phyloP scores from a whole-genome alignment of 2,329 filamentous ascomycete genomes.

The Rutstroemia sp. region DNA sequence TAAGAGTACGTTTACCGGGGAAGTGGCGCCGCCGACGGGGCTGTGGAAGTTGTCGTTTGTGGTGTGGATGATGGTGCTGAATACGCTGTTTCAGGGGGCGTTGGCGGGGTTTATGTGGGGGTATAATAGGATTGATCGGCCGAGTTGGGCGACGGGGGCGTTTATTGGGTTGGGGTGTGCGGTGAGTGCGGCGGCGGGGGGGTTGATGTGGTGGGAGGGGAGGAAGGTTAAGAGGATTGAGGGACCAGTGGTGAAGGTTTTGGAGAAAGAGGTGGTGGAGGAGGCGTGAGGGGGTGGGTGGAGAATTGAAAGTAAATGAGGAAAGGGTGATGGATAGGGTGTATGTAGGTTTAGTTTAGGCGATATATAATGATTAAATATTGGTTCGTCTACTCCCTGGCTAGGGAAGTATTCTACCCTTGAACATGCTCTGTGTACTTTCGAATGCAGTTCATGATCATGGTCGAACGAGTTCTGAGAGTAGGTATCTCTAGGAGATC shows the following conservation, averaged over 20 bases:
- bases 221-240: conserved; percentile 17
- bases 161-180: conserved; percentile 15
- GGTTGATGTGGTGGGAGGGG: conserved; percentile 17
- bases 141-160: conserved; percentile 13
- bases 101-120: conserved; percentile 15
- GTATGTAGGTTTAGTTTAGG: not conserved
- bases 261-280: not conserved
- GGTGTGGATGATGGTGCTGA: conserved; percentile 22
- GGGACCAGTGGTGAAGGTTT: conserved; percentile 10
- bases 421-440: too few relatives aligned
- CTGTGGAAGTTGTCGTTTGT: conserved; percentile 67
- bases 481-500: too few relatives aligned
- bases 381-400: not conserved
- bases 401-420: too few relatives aligned
- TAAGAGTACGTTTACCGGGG: conserved; percentile 56
- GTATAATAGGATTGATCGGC: conserved; percentile 14
- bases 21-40: conserved; percentile 56
- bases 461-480: too few relatives aligned
- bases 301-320: not conserved
- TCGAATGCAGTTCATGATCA: too few relatives aligned
- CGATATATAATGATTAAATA: not conserved
- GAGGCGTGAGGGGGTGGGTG: not conserved
- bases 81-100: conserved; percentile 32
- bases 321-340: not conserved
- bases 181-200: conserved; percentile 12